Evolutionary conservation across 2,329 filamentous ascomycete species (phyloP), one percentile per base, ranked within the genome.

Genomic region (Arthrinium puccinioides): DNA sequence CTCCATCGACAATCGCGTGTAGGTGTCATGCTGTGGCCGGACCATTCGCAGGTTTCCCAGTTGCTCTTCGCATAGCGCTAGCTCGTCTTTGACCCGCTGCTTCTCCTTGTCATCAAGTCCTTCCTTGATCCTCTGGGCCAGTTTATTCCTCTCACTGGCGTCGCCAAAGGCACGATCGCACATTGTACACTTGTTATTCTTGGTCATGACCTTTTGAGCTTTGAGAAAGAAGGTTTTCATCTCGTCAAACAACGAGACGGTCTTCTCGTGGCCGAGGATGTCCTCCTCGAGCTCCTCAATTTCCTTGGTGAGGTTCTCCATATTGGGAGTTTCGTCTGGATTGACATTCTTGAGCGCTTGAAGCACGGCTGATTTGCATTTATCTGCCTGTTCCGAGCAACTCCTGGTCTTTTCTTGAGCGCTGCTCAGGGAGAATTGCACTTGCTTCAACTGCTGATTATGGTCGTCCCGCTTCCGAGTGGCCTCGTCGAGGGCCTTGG

Each of bases 151-250:
- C 50, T 74, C 76, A 21, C 62, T 71, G 47, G 67, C 64, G 52
- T 77, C 76, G 59, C 67, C 64, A 55, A 95, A 88, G 4, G 69
- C 60, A 37, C 87, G 76, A 29, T 76, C 72, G 54, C 90, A 97
- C 16, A 92, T 76, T 23, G 78, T 73, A 56, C 90, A 97, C 30
- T 74, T 74, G 48, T 87, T 84, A 37, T 84, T 75, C 23, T 77
- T 68, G 38, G 83, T 71, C 9, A 85, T 73, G 16, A 70, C 72
- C 24, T 76, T 70, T 35, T 87, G 66, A 52, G 83, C 87, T 36
- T 77, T 75, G 30, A 65, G 66, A 55, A 85, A 88, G 56, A 87
- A 94, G 11, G 82, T 72, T 32, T 80, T 74, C 44, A 89, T 68
- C 21, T 79, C 77, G 35, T 79, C 76, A 45, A 75, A 84, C 36